A percentile compares a stretch with the other conserved stretches of the same genome.
These are phyloP conservation scores for Microsporum audouinii DNA, from an alignment of 2,329 filamentous ascomycete species.

Conservation along the genomic window DNA sequence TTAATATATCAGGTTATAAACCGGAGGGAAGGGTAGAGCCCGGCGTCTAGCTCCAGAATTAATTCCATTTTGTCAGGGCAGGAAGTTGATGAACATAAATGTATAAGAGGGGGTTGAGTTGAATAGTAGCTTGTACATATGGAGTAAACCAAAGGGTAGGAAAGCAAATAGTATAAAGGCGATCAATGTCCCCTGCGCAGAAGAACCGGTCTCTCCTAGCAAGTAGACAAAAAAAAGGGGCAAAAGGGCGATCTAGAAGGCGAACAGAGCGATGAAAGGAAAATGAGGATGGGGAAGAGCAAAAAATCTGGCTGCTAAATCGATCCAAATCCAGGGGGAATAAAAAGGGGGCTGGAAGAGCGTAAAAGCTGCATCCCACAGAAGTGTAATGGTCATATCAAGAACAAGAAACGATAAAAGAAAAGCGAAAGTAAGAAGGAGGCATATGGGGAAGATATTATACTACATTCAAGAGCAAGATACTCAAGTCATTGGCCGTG, in stretches of 20 bases:
- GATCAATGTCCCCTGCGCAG: not conserved
- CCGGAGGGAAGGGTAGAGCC: not conserved
- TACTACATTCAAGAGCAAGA: not conserved
- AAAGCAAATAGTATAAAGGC: not conserved
- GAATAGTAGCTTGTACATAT: not conserved
- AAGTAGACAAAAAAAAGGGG: not conserved
- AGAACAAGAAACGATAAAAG: not conserved
- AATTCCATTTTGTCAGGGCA: not conserved
- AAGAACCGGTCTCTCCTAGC: not conserved
- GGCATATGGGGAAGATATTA: not conserved
- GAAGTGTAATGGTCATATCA: not conserved
- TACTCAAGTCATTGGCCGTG: constrained; percentile 27
- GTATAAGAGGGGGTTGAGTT: not conserved
- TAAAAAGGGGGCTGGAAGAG: not conserved
- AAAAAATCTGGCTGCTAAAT: not conserved
- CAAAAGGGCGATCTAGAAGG: not conserved
- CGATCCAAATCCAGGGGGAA: not conserved
- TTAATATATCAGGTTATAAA: not conserved
- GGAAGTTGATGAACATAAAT: not conserved
- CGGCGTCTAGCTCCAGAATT: not conserved
- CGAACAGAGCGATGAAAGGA: not conserved
- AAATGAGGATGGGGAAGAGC: not conserved
- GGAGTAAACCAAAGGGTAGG: not conserved
- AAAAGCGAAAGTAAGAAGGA: not conserved
- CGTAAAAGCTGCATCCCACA: not conserved